These are phyloP conservation scores for Pyrenophora graminea DNA, from an alignment of 2,329 filamentous ascomycete species.

Conservation along the genomic window DNA sequence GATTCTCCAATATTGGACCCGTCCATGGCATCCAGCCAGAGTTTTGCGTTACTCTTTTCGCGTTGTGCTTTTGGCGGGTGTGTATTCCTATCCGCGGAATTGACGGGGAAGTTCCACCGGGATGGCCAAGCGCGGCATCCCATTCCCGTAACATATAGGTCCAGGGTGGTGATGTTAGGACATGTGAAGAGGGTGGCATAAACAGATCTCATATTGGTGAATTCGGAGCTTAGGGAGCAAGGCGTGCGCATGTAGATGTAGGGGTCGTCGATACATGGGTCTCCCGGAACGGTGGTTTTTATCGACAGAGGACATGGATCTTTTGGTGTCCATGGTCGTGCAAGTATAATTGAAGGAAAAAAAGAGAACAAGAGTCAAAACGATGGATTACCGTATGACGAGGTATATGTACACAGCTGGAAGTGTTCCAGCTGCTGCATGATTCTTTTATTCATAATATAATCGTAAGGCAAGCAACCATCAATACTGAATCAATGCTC, in stretches of 20 bases:
- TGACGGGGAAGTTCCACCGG: conserved; percentile 11
- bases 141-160: conserved; percentile 11
- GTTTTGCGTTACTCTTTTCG: conserved; percentile 12
- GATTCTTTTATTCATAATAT: too few species aligned
- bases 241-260: neutral
- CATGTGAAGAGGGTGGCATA: conserved; percentile 14
- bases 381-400: neutral
- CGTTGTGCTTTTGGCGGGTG: conserved; percentile 12
- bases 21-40: conserved; percentile 22
- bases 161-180: conserved; percentile 18
- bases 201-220: conserved; percentile 8
- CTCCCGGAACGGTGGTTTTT: neutral
- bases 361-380: neutral
- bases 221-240: neutral
- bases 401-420: neutral
- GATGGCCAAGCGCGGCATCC: neutral
- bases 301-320: conserved; percentile 11
- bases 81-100: conserved; percentile 7
- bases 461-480: neutral
- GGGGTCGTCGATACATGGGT: neutral
- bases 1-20: conserved; percentile 14
- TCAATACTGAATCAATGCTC: neutral
- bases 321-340: conserved; percentile 4
- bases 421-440: neutral
- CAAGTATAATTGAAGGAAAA: neutral